Evolutionary conservation across 805 yeast genomes (phyloP).

Genomic region (Saccharomyces paradoxus): DNA sequence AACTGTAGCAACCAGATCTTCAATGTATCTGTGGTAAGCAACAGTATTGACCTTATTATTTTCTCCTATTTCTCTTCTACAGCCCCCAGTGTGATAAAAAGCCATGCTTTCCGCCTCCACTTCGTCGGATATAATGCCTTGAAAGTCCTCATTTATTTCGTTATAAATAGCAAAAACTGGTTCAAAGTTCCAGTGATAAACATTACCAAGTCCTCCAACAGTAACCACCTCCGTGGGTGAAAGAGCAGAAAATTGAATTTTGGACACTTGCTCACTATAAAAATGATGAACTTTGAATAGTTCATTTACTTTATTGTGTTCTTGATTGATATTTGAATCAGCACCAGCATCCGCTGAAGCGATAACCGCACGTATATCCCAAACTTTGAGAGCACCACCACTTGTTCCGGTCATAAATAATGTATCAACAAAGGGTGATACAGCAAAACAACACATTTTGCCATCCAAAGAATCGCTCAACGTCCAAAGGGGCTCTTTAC

Average conservation of each 20-base stretch:
- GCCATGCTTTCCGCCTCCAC: conserved; percentile 11
- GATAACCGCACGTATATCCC: conserved; percentile 26
- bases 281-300: conserved; percentile 19
- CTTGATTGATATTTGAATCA: neutral
- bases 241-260: conserved; percentile 18
- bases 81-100: conserved; percentile 28
- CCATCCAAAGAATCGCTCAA: conserved; percentile 18
- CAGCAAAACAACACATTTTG: conserved; percentile 14
- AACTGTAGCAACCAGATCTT: conserved; percentile 21
- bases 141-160: neutral
- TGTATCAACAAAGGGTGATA: conserved; percentile 18
- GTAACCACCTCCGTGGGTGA: conserved; percentile 22
- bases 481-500: conserved; percentile 13
- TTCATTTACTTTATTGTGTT: conserved; percentile 6
- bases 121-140: conserved; percentile 1
- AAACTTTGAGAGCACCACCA: conserved; percentile 24
- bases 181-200: conserved; percentile 31
- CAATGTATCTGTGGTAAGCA: conserved; percentile 20
- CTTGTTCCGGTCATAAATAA: conserved; percentile 26
- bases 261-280: conserved; percentile 20
- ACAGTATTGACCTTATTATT: conserved; percentile 14
- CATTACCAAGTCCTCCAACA: conserved; percentile 25
- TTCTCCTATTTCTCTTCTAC: conserved; percentile 16
- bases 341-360: conserved; percentile 2
- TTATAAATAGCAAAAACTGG: conserved; percentile 34